These are phyloP conservation scores for Cutaneotrichosporon sp. DNA, from an alignment of 1,284 basidiomycete species.

Conservation along the genomic window DNA sequence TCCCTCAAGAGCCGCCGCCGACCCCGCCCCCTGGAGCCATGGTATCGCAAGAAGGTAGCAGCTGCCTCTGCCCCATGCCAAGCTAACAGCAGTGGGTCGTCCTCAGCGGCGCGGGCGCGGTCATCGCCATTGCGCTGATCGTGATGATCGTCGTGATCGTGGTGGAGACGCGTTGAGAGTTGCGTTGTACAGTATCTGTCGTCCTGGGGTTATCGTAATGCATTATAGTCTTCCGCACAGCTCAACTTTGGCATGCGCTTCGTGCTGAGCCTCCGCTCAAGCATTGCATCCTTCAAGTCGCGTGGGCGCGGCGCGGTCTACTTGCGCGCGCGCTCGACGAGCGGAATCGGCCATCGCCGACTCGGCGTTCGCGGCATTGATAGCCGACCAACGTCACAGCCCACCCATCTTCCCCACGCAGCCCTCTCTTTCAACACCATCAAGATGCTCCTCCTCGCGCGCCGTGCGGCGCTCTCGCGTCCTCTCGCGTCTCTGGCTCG, in stretches of 20 bases:
- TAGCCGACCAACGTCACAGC: background rate
- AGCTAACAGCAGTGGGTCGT: background rate
- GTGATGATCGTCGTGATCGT: background rate
- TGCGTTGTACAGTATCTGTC: background rate
- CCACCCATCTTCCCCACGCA: background rate
- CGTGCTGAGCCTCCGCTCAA: no score
- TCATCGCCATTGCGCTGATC: background rate
- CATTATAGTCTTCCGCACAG: background rate
- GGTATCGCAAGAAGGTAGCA: conserved; percentile 5
- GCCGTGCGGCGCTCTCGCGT: background rate
- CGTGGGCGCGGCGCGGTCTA: no score
- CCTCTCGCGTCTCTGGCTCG: background rate
- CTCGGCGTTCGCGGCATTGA: background rate
- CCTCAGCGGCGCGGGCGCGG: background rate
- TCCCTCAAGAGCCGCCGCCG: background rate
- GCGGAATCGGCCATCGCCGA: background rate
- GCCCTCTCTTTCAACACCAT: background rate
- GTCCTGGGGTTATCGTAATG: background rate
- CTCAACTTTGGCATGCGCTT: no score
- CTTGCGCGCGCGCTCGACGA: background rate
- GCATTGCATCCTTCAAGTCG: no score
- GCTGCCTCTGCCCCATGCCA: background rate
- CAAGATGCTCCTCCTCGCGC: background rate
- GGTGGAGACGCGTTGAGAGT: background rate
- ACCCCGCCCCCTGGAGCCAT: background rate